Percentiles rank a stretch among this genome's conserved stretches.
These are phyloP conservation scores for Extremus antarcticus DNA, from an alignment of 495 filamentous ascomycete genomes.

Conservation along the genomic window DNA sequence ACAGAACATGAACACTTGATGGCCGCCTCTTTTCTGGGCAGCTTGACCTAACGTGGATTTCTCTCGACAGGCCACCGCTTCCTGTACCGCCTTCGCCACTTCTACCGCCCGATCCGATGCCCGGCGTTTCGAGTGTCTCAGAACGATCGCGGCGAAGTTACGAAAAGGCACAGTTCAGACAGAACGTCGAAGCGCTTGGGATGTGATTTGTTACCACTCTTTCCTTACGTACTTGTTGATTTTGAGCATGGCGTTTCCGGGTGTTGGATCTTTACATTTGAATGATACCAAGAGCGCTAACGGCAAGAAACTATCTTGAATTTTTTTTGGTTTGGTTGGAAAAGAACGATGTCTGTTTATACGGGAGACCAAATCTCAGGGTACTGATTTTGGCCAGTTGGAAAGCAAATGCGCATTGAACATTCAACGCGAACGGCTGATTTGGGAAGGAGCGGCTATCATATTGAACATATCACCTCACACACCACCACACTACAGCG, in stretches of 20 bases:
- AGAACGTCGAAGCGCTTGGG: conserved; percentile 7
- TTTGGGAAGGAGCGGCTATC: background rate
- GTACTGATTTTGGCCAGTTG: background rate
- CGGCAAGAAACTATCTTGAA: background rate
- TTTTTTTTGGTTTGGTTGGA: background rate
- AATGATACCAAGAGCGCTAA: conserved; percentile 1
- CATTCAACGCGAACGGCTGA: no score
- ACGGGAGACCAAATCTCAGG: background rate
- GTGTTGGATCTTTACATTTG: background rate
- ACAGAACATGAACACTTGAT: background rate
- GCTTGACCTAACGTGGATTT: background rate
- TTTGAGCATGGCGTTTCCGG: background rate
- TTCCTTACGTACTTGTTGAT: background rate
- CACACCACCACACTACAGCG: background rate
- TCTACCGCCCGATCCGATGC: background rate
- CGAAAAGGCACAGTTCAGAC: conserved; percentile 9
- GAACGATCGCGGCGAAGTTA: conserved; percentile 4
- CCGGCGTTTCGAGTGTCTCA: background rate
- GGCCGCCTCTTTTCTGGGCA: background rate
- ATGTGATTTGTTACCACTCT: background rate
- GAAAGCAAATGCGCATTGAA: no score
- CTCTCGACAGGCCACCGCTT: background rate
- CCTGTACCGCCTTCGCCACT: conserved; percentile 1
- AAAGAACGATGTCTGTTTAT: background rate
- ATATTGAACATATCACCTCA: background rate